A percentile compares a stretch with the other conserved stretches of the same genome.
These are phyloP conservation scores for Millerozyma acaciae DNA, from an alignment of 805 yeast species.

Conservation along the genomic window DNA sequence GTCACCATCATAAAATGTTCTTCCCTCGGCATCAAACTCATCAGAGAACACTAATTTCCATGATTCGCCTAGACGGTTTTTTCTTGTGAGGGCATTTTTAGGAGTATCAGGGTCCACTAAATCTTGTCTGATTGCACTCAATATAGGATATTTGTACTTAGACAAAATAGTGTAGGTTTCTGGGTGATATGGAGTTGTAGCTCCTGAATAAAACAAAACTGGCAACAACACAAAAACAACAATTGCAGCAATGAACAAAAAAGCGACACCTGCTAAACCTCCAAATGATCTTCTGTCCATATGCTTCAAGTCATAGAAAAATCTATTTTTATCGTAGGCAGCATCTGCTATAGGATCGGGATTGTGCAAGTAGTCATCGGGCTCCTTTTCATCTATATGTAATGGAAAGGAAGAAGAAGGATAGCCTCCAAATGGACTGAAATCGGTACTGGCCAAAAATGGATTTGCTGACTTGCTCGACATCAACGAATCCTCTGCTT, in stretches of 20 bases:
- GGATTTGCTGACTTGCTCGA: conserved; percentile 23
- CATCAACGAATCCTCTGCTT: conserved; percentile 18
- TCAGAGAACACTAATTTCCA: conserved; percentile 40
- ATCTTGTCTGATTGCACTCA: conserved; percentile 32
- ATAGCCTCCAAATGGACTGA: conserved; percentile 95
- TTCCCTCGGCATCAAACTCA: conserved; percentile 41
- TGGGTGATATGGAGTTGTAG: conserved; percentile 27
- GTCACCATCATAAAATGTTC: conserved; percentile 42
- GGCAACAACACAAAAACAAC: conserved; percentile 76
- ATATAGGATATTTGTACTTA: conserved; percentile 34
- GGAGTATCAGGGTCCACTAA: conserved; percentile 44
- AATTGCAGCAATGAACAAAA: conserved; percentile 56
- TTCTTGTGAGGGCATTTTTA: conserved; percentile 19
- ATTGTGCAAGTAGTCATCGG: conserved; percentile 91
- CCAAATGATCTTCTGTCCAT: conserved; percentile 60
- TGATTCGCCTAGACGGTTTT: conserved; percentile 11
- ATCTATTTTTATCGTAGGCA: conserved; percentile 67
- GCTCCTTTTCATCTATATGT: conserved; percentile 87
- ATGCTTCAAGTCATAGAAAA: conserved; percentile 57
- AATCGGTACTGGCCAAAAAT: conserved; percentile 51
- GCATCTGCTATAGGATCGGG: conserved; percentile 96
- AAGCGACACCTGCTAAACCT: conserved; percentile 57
- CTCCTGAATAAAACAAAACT: conserved; percentile 78
- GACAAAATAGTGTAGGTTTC: conserved; percentile 45
- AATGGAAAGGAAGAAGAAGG: conserved; percentile 88